Evolutionary conservation across 169 alveolate species (phyloP).

Genomic region (Eimeria tenella): DNA sequence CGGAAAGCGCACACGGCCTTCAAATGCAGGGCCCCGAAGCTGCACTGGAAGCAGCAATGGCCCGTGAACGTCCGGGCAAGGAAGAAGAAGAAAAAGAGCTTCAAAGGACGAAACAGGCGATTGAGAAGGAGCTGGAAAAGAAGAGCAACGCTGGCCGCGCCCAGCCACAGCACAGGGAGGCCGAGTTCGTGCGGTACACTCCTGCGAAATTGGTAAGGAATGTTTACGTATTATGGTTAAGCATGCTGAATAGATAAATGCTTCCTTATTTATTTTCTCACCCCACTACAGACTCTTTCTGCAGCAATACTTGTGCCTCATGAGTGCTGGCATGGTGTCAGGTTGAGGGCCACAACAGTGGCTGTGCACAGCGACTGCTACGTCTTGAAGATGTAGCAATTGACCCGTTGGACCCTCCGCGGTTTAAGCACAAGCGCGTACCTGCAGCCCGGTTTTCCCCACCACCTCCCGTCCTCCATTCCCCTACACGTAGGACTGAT

Average conservation of each 20-base stretch:
- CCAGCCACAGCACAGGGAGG: conserved; percentile 29
- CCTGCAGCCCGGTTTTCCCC: conserved; percentile 83
- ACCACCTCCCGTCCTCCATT: conserved; percentile 77
- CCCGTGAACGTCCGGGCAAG: conserved; percentile 48
- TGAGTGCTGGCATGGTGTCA: background rate
- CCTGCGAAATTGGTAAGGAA: conserved; percentile 64
- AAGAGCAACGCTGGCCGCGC: conserved; percentile 58
- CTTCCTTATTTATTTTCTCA: background rate
- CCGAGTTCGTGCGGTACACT: conserved; percentile 73
- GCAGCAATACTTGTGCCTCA: no score
- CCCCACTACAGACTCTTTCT: background rate
- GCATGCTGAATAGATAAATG: background rate
- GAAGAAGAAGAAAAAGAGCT: conserved; percentile 72
- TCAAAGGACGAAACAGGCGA: conserved; percentile 47
- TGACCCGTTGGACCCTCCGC: conserved; percentile 98
- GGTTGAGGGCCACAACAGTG: conserved; percentile 84
- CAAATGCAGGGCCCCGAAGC: conserved; percentile 28
- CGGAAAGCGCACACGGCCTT: conserved; percentile 66
- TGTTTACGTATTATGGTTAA: background rate
- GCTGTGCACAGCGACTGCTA: conserved; percentile 90
- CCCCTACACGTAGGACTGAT: conserved; percentile 65
- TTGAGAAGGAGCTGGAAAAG: conserved; percentile 67
- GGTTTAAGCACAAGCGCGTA: conserved; percentile 95
- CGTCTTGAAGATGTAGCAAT: conserved; percentile 92
- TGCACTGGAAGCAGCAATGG: background rate